Percentiles rank a stretch among this genome's conserved stretches.
phyloP scores from a whole-genome alignment of 2,329 filamentous ascomycete species.

The Cladosporium oxysporum region DNA sequence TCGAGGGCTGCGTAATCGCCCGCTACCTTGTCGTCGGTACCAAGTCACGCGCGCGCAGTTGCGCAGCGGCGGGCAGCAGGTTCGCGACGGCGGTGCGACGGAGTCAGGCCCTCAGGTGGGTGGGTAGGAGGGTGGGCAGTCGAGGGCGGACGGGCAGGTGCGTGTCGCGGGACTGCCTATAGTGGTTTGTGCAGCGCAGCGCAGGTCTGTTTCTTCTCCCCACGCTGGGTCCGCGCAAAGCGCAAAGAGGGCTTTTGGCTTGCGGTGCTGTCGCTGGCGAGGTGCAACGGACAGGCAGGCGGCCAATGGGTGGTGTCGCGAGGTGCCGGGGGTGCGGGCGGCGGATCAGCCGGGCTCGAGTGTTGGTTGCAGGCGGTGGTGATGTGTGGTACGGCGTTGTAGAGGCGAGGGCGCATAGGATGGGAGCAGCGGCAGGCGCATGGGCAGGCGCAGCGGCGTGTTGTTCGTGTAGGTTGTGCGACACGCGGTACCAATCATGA shows the following conservation, averaged over 20 bases:
- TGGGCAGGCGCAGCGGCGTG: conserved; percentile 30
- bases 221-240: background rate
- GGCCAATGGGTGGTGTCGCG: conserved; percentile 26
- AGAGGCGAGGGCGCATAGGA: conserved; percentile 31
- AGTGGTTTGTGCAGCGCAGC: conserved; percentile 19
- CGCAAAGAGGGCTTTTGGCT: background rate
- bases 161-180: conserved; percentile 5
- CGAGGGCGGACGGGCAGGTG: background rate
- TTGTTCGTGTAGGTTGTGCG: conserved; percentile 27
- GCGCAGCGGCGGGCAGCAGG: conserved; percentile 11
- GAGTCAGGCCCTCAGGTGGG: conserved; percentile 5
- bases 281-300: conserved; percentile 22
- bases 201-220: background rate
- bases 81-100: conserved; percentile 17
- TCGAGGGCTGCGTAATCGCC: conserved; percentile 13
- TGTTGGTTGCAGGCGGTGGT: background rate
- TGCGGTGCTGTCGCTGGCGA: background rate
- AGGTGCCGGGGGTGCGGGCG: conserved; percentile 22
- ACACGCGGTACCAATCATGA: conserved; percentile 33
- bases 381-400: conserved; percentile 41
- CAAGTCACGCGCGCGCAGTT: conserved; percentile 14
- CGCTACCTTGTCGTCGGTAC: conserved; percentile 15
- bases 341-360: conserved; percentile 38
- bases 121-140: background rate
- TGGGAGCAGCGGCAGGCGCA: conserved; percentile 25